Base-by-base conservation (phyloP, 2,329 filamentous ascomycete genomes). In the Arthrobotrys conoides region DNA sequence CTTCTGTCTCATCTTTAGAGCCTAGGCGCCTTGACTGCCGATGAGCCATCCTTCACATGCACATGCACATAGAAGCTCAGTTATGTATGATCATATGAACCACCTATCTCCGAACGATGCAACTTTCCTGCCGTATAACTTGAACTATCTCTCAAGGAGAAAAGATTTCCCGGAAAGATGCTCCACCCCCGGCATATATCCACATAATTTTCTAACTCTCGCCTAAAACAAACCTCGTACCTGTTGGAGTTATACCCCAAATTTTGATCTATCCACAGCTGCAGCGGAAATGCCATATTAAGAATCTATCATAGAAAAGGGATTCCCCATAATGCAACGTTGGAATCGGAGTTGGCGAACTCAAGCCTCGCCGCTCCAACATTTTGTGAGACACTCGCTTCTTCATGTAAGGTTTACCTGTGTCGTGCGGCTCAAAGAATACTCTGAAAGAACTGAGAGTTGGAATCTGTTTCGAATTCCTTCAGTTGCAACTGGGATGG, bases 361-460 rank as follows among this genome's bases (percentile, higher is more conserved):
- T 9, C 44, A 5, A 20, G 44, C 20, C 36, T 27, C 36, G 57
- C 57, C 33, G 36, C 36, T 44, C 57, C 36, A 61, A 61, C 57
- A 20, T 59, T 22, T 20, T 38, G n/a, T 10, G 18, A 59, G 33
- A 38, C n/a, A 36, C 53, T 59, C 30, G 53, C 53, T 22, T 59
- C 30, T 59, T 22, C 53, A 20, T 18, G 22, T 8, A 59, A 20
- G 3, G 1, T 33, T n/a, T 33, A 30, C 27, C 51, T 55, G 33
- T 33, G 51, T 33, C 27, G 14, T 55, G 24, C 30, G n/a, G 27
- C 14, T 36, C 24, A 9, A 10, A 33, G n/a, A 33, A 14, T 18
- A 9, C 16, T 36, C 14, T 55, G 51, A 55, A 55, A 33, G 51
- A 55, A 55, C 3, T 3, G 14, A 8, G 2, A 5, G 51, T 33